Evolutionary conservation across 257 asterid genomes (phyloP).

Genomic region (Ajuga chamaepitys): DNA sequence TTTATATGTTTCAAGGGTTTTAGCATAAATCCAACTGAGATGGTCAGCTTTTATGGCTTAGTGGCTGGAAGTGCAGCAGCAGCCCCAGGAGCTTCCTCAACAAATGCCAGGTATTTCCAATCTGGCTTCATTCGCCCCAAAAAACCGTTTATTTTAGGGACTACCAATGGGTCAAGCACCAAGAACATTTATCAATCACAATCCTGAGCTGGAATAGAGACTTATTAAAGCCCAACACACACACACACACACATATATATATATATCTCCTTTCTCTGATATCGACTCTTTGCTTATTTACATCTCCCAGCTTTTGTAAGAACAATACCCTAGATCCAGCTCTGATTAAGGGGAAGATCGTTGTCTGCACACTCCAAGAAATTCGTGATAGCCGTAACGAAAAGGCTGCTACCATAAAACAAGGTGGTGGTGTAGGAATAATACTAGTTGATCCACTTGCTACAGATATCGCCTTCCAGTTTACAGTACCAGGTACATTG

Average conservation of each 20-base stretch:
- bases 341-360: conserved; percentile 44
- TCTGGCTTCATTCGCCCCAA: not conserved
- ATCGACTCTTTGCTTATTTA: not conserved
- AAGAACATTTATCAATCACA: not conserved
- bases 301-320: conserved; percentile 42
- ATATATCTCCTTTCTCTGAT: not conserved
- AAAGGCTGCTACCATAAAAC: conserved; percentile 23
- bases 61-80: conserved; percentile 44
- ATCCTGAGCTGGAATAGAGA: not conserved
- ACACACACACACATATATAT: too few species aligned
- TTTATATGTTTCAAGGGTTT: conserved; percentile 34
- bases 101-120: conserved; percentile 34
- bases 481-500: conserved; percentile 27
- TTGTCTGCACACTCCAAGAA: conserved; percentile 32
- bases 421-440: conserved; percentile 45
- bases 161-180: not conserved
- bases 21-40: conserved; percentile 34
- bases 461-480: conserved; percentile 31
- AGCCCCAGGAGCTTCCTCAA: conserved; percentile 35
- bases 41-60: conserved; percentile 29
- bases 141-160: not conserved
- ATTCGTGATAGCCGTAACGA: conserved; percentile 16
- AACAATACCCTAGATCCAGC: conserved; percentile 39
- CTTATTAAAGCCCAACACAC: not conserved
- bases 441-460: conserved; percentile 36